A percentile compares a stretch with the other conserved stretches of the same genome.
Conservation (phyloP, 2,329 filamentous ascomycete genomes). For the Xylariaceae sp. region DNA sequence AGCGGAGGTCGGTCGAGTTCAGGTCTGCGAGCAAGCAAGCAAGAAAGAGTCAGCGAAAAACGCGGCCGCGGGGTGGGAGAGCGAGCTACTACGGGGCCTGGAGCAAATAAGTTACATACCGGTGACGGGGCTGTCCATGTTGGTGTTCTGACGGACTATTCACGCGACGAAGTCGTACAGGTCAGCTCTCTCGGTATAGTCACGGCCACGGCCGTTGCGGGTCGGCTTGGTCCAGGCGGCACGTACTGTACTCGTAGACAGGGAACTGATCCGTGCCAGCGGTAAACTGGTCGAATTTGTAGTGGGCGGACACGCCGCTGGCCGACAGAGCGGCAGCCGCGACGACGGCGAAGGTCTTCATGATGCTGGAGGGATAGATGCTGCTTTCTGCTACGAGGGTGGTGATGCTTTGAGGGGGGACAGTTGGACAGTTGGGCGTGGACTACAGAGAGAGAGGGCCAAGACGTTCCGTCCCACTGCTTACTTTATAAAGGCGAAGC, state of each 20-base stretch:
- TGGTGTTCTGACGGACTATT: conserved; percentile 36
- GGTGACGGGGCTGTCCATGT: conserved; percentile 41
- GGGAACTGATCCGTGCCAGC: conserved; percentile 25
- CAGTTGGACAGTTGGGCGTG: too few relatives aligned
- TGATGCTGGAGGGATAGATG: conserved; percentile 13
- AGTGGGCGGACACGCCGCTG: conserved; percentile 29
- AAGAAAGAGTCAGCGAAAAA: conserved; percentile 7
- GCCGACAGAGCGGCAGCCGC: conserved; percentile 25
- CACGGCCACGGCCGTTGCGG: background rate
- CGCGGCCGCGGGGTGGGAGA: too few relatives aligned
- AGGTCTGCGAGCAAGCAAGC: too few relatives aligned
- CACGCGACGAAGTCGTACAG: background rate
- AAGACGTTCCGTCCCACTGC: too few relatives aligned
- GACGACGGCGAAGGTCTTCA: conserved; percentile 25
- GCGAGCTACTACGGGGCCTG: too few relatives aligned
- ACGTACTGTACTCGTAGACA: conserved; percentile 27
- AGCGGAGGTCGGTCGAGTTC: conserved; percentile 31
- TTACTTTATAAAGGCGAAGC: too few relatives aligned
- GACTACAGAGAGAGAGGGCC: too few relatives aligned
- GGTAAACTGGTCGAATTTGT: conserved; percentile 33
- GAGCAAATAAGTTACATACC: too few relatives aligned
- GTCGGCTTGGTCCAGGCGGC: background rate
- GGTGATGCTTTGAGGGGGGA: too few relatives aligned
- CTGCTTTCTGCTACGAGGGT: too few relatives aligned
- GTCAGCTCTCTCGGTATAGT: background rate